Base-by-base conservation (phyloP, 805 yeast species). In the Pichia rugopelliculosa region DNA sequence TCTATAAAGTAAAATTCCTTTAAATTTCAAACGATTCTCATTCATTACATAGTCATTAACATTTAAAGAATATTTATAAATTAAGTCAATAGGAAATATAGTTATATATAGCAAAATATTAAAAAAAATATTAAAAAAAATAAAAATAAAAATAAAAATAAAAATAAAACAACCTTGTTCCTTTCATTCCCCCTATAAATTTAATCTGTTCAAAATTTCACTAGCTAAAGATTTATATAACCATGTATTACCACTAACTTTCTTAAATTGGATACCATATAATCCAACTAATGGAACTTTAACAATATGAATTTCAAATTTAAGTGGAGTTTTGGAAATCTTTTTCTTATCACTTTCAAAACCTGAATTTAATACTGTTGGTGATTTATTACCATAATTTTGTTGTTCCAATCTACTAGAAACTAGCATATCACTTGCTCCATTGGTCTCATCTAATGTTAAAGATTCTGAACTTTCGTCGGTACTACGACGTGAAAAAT, bases 241-340 rank as follows among this genome's bases (percentile, higher is more conserved):
- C 97, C 97, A 90, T 1, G 96, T 87, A 63, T 91, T 89, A 59
- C 98, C 98, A 49, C 86, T 76, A 26, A 90, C 75, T 63, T 90
- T 90, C 73, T 91, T 91, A 71, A 90, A 89, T 64, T 91, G 97
- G 42, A 90, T 90, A 66, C 98, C 98, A 55, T 85, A 89, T 50
- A 91, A 72, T 5, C 95, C 88, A 46, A 90, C 85, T 55, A 90
- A 74, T 41, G 96, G 96, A 42, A 90, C 95, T 62, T 89, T 89
- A 37, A 90, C 97, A 53, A 90, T 81, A 62, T 86, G 89, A 53
- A 91, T 86, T 62, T 91, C 97, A 66, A 90, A 90, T 59, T 84
- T 81, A 59, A 91, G 73, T 18, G 96, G 95, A 21, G 81, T 74
- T 53, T 76, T 70, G 44, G 45, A 46, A 26, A 52, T 30, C 34